phyloP scores from a whole-genome alignment of 2,329 filamentous ascomycete species.

The Xylariaceae sp. region DNA sequence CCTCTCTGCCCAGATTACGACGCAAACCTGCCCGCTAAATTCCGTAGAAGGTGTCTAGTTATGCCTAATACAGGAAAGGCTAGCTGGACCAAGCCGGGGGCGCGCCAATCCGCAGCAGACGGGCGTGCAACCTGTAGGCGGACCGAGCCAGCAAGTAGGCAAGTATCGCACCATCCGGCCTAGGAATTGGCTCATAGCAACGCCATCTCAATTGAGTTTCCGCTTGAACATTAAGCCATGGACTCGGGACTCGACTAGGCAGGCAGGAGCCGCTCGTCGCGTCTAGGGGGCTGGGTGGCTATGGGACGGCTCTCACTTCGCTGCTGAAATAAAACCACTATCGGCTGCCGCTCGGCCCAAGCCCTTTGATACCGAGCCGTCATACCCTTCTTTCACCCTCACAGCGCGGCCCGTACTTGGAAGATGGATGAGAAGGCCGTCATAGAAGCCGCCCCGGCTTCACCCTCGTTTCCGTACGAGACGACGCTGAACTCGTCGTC shows the following conservation, averaged over 20 bases:
- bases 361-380: neutral
- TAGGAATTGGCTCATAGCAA: conserved; percentile 3
- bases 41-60: too few relatives aligned
- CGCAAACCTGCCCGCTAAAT: too few relatives aligned
- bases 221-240: neutral
- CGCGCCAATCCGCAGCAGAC: too few relatives aligned
- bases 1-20: too few relatives aligned
- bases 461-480: conserved; percentile 6
- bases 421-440: conserved; percentile 21
- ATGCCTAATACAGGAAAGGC: too few relatives aligned
- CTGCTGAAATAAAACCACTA: neutral
- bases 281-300: neutral
- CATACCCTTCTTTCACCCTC: neutral
- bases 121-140: too few relatives aligned
- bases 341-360: too few relatives aligned
- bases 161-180: conserved; percentile 8
- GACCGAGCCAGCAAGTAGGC: neutral
- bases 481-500: conserved; percentile 24
- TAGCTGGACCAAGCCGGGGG: too few relatives aligned
- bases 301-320: neutral
- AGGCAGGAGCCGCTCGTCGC: neutral
- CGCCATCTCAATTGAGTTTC: conserved; percentile 4
- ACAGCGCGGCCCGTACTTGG: too few relatives aligned
- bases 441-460: conserved; percentile 6
- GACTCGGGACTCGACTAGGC: neutral